Percentiles rank a stretch among this genome's conserved stretches.
Evolutionary conservation across 768 basidiomycete species (phyloP).

Genomic region (Lactarius tabidus): DNA sequence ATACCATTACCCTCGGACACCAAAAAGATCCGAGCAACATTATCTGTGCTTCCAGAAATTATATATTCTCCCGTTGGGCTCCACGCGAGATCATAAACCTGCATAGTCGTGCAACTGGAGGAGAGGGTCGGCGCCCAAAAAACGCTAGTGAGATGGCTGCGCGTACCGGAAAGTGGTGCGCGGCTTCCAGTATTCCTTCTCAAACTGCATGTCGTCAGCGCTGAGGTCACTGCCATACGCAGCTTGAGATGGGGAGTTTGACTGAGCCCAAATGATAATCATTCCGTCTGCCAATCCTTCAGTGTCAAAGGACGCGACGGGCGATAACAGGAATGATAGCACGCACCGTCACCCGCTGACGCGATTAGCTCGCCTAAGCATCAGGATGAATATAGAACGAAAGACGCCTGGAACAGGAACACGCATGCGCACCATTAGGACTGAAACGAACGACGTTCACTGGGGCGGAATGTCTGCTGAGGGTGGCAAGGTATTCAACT

Average conservation of each 20-base stretch:
- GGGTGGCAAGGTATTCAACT: conserved; percentile 93
- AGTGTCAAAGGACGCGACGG: conserved; percentile 8
- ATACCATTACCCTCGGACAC: conserved; percentile 45
- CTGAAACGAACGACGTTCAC: conserved; percentile 97
- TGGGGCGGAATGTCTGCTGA: conserved; percentile 87
- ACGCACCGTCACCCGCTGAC: conserved; percentile 93
- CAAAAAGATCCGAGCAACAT: conserved; percentile 82
- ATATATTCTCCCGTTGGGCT: conserved; percentile 93
- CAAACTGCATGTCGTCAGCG: conserved; percentile 76
- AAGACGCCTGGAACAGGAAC: conserved; percentile 4
- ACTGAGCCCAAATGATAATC: conserved; percentile 93
- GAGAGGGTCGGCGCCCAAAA: not conserved
- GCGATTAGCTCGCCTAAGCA: conserved; percentile 80
- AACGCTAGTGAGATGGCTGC: not conserved
- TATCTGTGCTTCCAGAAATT: conserved; percentile 96
- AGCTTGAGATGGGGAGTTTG: conserved; percentile 61
- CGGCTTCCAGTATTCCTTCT: conserved; percentile 95
- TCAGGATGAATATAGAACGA: conserved; percentile 7
- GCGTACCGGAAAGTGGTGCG: conserved; percentile 76
- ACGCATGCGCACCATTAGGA: conserved; percentile 68
- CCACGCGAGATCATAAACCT: conserved; percentile 98
- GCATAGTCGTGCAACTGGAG: conserved; percentile 82
- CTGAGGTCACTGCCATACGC: conserved; percentile 81
- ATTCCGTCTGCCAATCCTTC: conserved; percentile 68
- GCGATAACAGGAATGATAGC: conserved; percentile 2